phyloP scores from a whole-genome alignment of 1,284 basidiomycete species.

The Ustilago nuda region DNA sequence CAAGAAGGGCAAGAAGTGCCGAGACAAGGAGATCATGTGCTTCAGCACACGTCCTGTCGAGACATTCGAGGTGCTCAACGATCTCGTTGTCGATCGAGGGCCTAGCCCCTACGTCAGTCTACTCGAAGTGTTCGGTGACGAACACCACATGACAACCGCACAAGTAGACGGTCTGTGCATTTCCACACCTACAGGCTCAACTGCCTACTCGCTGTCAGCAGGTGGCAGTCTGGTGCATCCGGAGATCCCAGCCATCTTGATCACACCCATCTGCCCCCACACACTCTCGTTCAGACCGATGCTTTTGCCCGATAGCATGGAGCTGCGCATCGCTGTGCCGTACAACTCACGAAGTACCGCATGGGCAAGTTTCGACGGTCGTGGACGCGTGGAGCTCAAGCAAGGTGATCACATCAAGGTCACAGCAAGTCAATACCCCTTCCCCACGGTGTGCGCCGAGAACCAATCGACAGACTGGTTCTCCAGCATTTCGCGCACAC shows the following conservation, averaged over 20 bases:
- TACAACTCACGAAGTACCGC: slow-evolving; percentile 98
- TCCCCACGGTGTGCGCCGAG: slow-evolving; percentile 97
- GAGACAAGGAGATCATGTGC: slow-evolving; percentile 98
- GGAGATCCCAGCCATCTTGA: slow-evolving; percentile 94
- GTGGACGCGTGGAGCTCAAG: slow-evolving; percentile 85
- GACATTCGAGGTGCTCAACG: slow-evolving; percentile 97
- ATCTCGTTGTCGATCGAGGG: slow-evolving; percentile 96
- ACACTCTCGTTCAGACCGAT: slow-evolving; percentile 98
- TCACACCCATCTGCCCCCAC: slow-evolving; percentile 98
- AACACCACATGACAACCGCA: slow-evolving; percentile 98
- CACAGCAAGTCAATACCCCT: slow-evolving; percentile 96
- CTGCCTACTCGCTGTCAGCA: slow-evolving; percentile 93
- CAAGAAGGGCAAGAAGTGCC: slow-evolving; percentile 69
- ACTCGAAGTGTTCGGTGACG: slow-evolving; percentile 96
- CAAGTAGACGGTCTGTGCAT: slow-evolving; percentile 97
- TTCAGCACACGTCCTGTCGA: slow-evolving; percentile 94
- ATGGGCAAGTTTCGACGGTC: slow-evolving; percentile 98
- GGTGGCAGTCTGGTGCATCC: slow-evolving; percentile 98
- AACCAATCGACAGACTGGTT: slow-evolving; percentile 99
- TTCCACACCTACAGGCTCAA: slow-evolving; percentile 96
- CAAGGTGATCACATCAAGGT: slow-evolving; percentile 99
- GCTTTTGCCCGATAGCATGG: slow-evolving; percentile 95
- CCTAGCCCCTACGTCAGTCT: slow-evolving; percentile 97
- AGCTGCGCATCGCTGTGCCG: slow-evolving; percentile 95
- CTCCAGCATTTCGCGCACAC: slow-evolving; percentile 91